A percentile compares a stretch with the other conserved stretches of the same genome.
These are phyloP conservation scores for Tetracentron sinense DNA, from an alignment of 164 flowering plant species.

Conservation along the genomic window DNA sequence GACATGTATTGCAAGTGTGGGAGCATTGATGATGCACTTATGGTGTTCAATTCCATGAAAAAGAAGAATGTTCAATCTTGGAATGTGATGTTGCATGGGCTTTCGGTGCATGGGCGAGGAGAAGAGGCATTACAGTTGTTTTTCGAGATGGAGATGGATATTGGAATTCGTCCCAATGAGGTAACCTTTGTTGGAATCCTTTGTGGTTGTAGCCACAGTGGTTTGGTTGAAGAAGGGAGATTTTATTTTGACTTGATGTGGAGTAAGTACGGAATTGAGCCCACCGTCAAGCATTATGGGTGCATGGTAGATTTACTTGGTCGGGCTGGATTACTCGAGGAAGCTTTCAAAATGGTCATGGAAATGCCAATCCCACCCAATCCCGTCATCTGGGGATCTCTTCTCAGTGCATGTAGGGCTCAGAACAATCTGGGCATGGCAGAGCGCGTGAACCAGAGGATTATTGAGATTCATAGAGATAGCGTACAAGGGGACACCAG, in stretches of 20 bases:
- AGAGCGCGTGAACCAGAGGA: conserved; percentile 7
- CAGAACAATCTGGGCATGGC: conserved; percentile 15
- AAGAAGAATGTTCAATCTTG: conserved; percentile 13
- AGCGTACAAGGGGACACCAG: conserved; percentile 12
- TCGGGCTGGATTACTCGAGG: conserved; percentile 14
- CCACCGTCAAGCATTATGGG: conserved; percentile 16
- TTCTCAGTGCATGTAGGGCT: conserved; percentile 15
- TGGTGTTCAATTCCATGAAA: conserved; percentile 11
- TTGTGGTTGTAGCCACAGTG: conserved; percentile 17
- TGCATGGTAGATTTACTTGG: conserved; percentile 19
- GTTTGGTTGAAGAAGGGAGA: conserved; percentile 13
- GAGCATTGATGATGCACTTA: conserved; percentile 6
- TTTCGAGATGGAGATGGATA: conserved; percentile 4
- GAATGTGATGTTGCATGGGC: conserved; percentile 16
- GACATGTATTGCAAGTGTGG: conserved; percentile 22
- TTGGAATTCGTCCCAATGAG: not conserved
- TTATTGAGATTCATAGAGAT: not conserved
- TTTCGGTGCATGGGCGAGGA: conserved; percentile 12
- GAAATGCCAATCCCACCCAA: conserved; percentile 11
- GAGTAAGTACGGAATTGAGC: conserved; percentile 13
- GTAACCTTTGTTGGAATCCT: conserved; percentile 13
- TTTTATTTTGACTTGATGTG: conserved; percentile 11
- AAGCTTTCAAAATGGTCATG: conserved; percentile 12
- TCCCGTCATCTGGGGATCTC: conserved; percentile 13
- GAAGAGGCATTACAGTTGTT: conserved; percentile 9